Evolutionary conservation across 169 alveolate species (phyloP).

Genomic region (Plasmodium yoelii): DNA sequence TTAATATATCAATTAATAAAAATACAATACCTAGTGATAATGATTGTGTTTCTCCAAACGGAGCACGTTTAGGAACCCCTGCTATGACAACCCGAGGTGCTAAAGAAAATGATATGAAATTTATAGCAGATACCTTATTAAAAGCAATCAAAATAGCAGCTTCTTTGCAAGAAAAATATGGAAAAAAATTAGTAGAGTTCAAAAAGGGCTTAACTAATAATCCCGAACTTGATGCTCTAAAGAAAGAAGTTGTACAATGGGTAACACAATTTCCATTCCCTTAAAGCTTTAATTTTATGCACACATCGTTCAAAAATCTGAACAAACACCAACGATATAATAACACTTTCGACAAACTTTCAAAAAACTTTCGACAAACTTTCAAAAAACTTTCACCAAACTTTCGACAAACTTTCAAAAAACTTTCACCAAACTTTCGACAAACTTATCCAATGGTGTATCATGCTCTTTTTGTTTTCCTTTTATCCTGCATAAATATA

Average conservation of each 20-base stretch:
- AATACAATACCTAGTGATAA: slow-evolving; percentile 90
- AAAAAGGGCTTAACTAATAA: slow-evolving; percentile 75
- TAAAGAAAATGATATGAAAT: slow-evolving; percentile 88
- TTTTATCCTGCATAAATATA: too few species aligned
- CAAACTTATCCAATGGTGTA: too few species aligned
- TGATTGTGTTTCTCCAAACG: slow-evolving; percentile 92
- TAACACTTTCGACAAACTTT: too few species aligned
- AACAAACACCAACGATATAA: neutral
- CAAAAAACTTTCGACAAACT: too few species aligned
- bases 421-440: too few species aligned
- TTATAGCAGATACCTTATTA: slow-evolving; percentile 83
- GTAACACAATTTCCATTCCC: slow-evolving; percentile 77
- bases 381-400: too few species aligned
- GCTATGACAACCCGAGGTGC: slow-evolving; percentile 95
- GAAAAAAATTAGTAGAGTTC: slow-evolving; percentile 80
- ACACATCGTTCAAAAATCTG: neutral
- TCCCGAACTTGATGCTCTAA: slow-evolving; percentile 67
- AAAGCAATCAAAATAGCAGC: slow-evolving; percentile 79
- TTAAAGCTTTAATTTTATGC: neutral
- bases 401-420: too few species aligned
- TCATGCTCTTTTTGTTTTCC: too few species aligned
- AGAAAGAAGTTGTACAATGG: slow-evolving; percentile 81
- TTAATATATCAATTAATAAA: slow-evolving; percentile 89
- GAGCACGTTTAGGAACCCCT: slow-evolving; percentile 96
- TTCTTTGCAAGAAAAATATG: slow-evolving; percentile 78